These are phyloP conservation scores for Penicillium pancosmium DNA, from an alignment of 495 filamentous ascomycete species.

Conservation along the genomic window DNA sequence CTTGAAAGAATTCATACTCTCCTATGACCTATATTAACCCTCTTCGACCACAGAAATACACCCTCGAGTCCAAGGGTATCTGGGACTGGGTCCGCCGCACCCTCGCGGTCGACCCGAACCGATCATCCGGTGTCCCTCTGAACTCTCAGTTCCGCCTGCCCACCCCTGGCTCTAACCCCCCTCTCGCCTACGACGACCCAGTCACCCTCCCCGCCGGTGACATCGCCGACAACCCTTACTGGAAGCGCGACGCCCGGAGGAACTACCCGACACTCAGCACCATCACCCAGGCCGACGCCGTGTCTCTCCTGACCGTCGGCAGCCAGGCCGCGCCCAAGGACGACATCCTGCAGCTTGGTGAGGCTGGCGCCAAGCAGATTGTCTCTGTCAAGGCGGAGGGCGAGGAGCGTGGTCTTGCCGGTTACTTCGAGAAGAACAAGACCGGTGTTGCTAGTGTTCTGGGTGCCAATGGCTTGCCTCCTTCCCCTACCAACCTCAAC, in stretches of 20 bases:
- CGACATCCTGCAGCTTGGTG: conserved; percentile 73
- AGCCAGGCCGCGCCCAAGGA: conserved; percentile 79
- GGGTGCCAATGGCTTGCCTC: conserved; percentile 75
- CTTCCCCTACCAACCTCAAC: conserved; percentile 70
- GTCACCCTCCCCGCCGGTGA: conserved; percentile 91
- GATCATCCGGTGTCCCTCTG: conserved; percentile 87
- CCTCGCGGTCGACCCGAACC: conserved; percentile 82
- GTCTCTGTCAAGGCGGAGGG: conserved; percentile 80
- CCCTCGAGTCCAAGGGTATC: conserved; percentile 86
- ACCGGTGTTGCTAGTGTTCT: conserved; percentile 67
- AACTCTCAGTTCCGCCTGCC: conserved; percentile 93
- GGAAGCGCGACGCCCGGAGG: conserved; percentile 88
- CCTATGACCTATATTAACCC: background rate
- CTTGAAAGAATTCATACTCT: background rate
- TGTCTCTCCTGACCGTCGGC: conserved; percentile 82
- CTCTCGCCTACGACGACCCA: conserved; percentile 80
- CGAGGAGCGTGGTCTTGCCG: conserved; percentile 67
- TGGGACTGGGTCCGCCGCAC: conserved; percentile 82
- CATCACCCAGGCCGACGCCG: conserved; percentile 82
- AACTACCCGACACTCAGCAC: conserved; percentile 82
- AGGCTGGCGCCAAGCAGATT: conserved; percentile 79
- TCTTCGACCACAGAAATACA: conserved; percentile 78
- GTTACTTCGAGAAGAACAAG: conserved; percentile 70
- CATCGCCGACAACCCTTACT: conserved; percentile 97
- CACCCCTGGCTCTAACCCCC: conserved; percentile 73